Evolutionary conservation across 768 basidiomycete species (phyloP).

Genomic region (Leccinellum albellum): DNA sequence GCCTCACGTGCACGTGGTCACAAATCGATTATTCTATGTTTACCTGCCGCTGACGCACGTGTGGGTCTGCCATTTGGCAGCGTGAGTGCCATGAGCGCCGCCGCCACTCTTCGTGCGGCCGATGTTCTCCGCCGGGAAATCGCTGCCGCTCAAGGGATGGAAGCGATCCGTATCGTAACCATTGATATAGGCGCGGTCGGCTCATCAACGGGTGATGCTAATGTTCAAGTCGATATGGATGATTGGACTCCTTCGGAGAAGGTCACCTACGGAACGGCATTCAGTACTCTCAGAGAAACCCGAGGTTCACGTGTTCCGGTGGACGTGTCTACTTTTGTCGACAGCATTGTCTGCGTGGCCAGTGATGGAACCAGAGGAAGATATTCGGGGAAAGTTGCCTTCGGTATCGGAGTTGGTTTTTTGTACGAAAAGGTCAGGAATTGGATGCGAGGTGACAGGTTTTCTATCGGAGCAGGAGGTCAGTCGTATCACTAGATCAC

Average conservation of each 20-base stretch:
- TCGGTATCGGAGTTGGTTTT: slow-evolving; percentile 45
- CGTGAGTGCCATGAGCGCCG: slow-evolving; percentile 73
- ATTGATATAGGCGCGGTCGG: slow-evolving; percentile 68
- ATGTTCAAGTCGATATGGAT: slow-evolving; percentile 51
- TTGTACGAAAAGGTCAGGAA: slow-evolving; percentile 40
- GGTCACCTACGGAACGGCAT: slow-evolving; percentile 67
- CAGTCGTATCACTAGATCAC: slow-evolving; percentile 19
- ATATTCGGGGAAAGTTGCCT: slow-evolving; percentile 38
- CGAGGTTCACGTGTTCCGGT: slow-evolving; percentile 51
- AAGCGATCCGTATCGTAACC: slow-evolving; percentile 48
- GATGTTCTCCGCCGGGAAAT: slow-evolving; percentile 77
- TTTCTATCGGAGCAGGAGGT: slow-evolving; percentile 82
- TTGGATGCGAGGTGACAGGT: slow-evolving; percentile 63
- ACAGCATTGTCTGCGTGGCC: slow-evolving; percentile 56
- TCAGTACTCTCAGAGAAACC: slow-evolving; percentile 44
- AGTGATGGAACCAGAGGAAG: slow-evolving; percentile 45
- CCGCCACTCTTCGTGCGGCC: slow-evolving; percentile 63
- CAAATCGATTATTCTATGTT: slow-evolving; percentile 61
- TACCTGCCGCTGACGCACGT: slow-evolving; percentile 68
- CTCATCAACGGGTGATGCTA: slow-evolving; percentile 20
- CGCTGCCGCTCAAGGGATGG: slow-evolving; percentile 63
- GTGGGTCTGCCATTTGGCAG: slow-evolving; percentile 67
- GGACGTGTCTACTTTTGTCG: slow-evolving; percentile 54
- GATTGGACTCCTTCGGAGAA: slow-evolving; percentile 75
- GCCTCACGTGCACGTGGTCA: slow-evolving; percentile 46